These are phyloP conservation scores for Aureobasidium lini DNA, from an alignment of 2,329 filamentous ascomycete species.

Conservation along the genomic window DNA sequence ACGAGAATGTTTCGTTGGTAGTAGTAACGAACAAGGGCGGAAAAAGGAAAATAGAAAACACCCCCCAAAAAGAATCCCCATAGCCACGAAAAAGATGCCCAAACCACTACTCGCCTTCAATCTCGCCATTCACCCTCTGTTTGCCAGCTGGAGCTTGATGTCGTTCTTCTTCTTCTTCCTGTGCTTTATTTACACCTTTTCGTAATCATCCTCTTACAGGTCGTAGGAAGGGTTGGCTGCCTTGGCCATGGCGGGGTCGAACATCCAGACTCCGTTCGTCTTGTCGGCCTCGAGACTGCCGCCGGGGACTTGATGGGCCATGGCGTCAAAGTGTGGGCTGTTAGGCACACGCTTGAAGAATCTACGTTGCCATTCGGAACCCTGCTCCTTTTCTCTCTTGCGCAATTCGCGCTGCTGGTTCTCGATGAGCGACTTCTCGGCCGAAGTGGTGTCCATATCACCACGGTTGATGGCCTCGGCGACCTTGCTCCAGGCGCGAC, in stretches of 20 bases:
- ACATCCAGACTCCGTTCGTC: constrained; percentile 65
- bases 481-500: constrained; percentile 82
- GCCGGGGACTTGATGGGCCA: constrained; percentile 37
- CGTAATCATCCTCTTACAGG: background rate
- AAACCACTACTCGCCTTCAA: too few relatives aligned
- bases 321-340: constrained; percentile 40
- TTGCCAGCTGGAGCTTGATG: background rate
- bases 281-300: constrained; percentile 50
- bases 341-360: constrained; percentile 58
- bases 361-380: constrained; percentile 68
- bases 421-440: constrained; percentile 84
- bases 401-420: constrained; percentile 74
- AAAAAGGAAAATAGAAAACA: background rate
- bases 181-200: background rate
- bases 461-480: constrained; percentile 70
- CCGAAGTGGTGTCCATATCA: constrained; percentile 72
- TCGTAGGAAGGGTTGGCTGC: constrained; percentile 5
- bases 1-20: background rate
- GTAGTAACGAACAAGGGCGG: background rate
- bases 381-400: constrained; percentile 66
- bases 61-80: too few relatives aligned
- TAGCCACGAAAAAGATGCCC: too few relatives aligned
- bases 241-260: constrained; percentile 24
- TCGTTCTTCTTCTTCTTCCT: background rate
- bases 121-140: too few relatives aligned